phyloP scores from a whole-genome alignment of 2,329 filamentous ascomycete species.

The Seiridium unicorne region DNA sequence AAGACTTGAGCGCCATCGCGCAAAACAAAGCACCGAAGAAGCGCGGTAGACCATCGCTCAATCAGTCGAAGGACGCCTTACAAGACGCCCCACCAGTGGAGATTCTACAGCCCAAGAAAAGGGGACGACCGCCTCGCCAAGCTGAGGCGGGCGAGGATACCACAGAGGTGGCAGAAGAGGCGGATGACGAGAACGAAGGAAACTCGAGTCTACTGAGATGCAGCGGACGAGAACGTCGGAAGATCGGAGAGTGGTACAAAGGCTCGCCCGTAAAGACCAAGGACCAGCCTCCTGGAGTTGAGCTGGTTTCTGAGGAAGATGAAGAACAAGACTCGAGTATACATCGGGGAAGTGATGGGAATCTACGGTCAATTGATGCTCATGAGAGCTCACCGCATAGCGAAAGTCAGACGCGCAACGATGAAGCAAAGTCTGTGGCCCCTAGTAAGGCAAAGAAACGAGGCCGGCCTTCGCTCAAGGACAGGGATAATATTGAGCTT shows the following conservation, averaged over 20 bases:
- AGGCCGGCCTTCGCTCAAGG: slow-evolving; percentile 7
- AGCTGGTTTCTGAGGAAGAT: neutral
- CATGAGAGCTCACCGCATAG: too few species aligned
- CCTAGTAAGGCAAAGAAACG: slow-evolving; percentile 10
- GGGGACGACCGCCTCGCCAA: slow-evolving; percentile 8
- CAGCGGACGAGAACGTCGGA: slow-evolving; percentile 4
- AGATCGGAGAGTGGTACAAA: slow-evolving; percentile 1
- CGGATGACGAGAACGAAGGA: slow-evolving; percentile 27
- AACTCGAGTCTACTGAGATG: slow-evolving; percentile 9
- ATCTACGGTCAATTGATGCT: too few species aligned
- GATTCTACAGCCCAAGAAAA: neutral
- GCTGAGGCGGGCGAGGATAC: neutral
- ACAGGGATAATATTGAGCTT: slow-evolving; percentile 1
- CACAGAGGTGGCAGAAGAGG: slow-evolving; percentile 19
- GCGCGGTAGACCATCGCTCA: slow-evolving; percentile 12
- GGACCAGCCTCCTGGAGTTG: neutral
- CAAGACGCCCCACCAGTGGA: neutral
- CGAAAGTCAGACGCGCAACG: too few species aligned
- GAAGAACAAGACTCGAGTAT: neutral
- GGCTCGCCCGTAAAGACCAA: neutral
- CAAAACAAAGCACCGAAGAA: slow-evolving; percentile 13
- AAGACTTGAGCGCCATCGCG: neutral
- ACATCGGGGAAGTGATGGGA: too few species aligned
- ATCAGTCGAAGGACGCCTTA: slow-evolving; percentile 1
- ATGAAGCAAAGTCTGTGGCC: too few species aligned